Conservation (phyloP, 2,329 filamentous ascomycete genomes). For the Sporothrix brasiliensis region DNA sequence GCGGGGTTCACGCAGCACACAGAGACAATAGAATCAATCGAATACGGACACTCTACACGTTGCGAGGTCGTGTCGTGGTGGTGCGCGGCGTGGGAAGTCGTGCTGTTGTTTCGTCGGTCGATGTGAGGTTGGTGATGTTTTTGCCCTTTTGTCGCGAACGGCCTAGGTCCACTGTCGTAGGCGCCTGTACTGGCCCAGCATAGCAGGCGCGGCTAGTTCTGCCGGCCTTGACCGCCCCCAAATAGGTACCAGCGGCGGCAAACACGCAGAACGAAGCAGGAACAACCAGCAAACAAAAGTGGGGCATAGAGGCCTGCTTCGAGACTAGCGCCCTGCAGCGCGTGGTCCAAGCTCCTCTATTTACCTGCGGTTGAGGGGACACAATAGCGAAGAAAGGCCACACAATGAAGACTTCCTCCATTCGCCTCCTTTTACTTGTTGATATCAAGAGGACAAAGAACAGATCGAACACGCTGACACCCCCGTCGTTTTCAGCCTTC, state of each 20-base stretch:
- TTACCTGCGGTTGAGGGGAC: background rate
- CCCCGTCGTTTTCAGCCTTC: background rate
- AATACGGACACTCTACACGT: background rate
- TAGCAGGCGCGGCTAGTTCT: constrained; percentile 29
- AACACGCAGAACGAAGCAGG: background rate
- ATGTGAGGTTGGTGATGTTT: constrained; percentile 19
- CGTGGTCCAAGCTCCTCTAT: constrained; percentile 19
- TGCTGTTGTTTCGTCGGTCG: background rate
- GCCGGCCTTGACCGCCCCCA: constrained; percentile 32
- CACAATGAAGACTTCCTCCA: background rate
- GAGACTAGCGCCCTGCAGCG: constrained; percentile 8
- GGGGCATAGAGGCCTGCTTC: constrained; percentile 2
- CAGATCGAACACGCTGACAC: background rate
- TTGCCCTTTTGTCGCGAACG: background rate
- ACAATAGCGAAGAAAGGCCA: constrained; percentile 4
- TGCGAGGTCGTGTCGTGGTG: background rate
- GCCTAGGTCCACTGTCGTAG: background rate
- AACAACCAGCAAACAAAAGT: background rate
- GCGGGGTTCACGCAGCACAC: background rate
- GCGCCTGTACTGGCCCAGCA: background rate
- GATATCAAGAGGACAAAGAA: background rate
- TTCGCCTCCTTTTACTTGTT: background rate
- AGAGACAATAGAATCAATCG: background rate
- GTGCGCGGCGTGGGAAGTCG: background rate
- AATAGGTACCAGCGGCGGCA: constrained; percentile 1